phyloP scores from a whole-genome alignment of 768 basidiomycete species.

The Phlebiopsis flavidoalba region DNA sequence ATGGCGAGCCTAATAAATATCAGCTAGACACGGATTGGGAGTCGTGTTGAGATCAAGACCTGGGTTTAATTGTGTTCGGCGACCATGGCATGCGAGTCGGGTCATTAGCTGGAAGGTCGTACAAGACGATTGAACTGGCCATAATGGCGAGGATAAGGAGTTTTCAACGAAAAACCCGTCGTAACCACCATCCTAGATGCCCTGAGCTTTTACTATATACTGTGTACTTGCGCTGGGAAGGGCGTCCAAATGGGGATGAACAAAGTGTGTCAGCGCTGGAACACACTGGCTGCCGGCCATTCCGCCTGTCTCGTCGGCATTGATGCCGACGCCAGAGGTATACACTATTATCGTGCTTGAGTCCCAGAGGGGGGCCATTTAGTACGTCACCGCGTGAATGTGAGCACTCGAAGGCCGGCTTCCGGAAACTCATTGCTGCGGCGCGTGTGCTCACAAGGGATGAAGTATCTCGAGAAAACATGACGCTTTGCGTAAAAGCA shows the following conservation, averaged over 20 bases:
- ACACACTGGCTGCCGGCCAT: background rate
- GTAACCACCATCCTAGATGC: background rate
- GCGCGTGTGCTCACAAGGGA: too few species aligned
- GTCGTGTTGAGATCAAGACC: background rate
- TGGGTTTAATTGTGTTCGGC: constrained; percentile 1
- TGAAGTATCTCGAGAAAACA: too few species aligned
- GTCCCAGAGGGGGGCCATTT: too few species aligned
- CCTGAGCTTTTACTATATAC: background rate
- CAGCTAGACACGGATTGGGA: too few species aligned
- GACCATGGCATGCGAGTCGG: background rate
- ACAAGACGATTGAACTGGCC: constrained; percentile 9
- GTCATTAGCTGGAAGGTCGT: constrained; percentile 24
- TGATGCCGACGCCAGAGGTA: too few species aligned
- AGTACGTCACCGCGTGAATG: too few species aligned
- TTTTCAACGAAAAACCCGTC: background rate
- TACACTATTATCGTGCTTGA: too few species aligned
- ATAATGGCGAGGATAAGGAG: background rate
- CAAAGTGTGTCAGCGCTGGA: background rate
- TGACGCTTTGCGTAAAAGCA: too few species aligned
- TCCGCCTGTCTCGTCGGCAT: background rate
- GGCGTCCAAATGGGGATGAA: background rate
- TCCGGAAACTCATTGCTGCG: too few species aligned
- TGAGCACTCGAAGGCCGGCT: too few species aligned
- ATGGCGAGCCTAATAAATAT: constrained; percentile 21
- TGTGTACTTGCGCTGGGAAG: background rate